These are phyloP conservation scores for Colletotrichum echinochloae DNA, from an alignment of 2,329 filamentous ascomycete genomes.

Conservation along the genomic window DNA sequence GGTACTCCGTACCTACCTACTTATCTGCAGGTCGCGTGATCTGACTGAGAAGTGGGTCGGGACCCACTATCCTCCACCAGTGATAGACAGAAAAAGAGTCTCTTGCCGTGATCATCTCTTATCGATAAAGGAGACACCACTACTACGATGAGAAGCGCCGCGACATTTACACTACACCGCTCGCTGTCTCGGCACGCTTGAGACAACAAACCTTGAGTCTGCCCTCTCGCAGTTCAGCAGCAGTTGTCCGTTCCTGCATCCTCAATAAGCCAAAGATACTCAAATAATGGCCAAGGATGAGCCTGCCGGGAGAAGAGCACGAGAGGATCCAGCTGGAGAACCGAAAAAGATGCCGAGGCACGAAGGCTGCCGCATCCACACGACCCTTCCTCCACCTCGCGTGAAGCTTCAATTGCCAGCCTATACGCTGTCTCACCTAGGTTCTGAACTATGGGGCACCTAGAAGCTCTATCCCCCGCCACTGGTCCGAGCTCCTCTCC, in stretches of 20 bases:
- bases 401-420: not conserved
- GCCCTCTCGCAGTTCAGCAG: not conserved
- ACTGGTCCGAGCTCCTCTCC: not conserved
- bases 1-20: no score
- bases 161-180: not conserved
- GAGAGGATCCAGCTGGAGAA: no score
- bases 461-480: slow-evolving; percentile 3
- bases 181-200: not conserved
- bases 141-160: not conserved
- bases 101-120: not conserved
- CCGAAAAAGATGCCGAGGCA: slow-evolving; percentile 33
- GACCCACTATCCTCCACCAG: no score
- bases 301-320: not conserved
- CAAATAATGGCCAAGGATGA: not conserved
- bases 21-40: slow-evolving; percentile 34
- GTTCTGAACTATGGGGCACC: slow-evolving; percentile 20
- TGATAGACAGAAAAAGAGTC: not conserved
- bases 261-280: not conserved
- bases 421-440: not conserved
- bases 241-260: slow-evolving; percentile 1
- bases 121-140: not conserved
- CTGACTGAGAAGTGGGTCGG: no score
- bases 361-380: not conserved
- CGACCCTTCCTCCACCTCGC: not conserved
- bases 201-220: not conserved